A percentile compares a stretch with the other conserved stretches of the same genome.
phyloP scores from a whole-genome alignment of 2,329 filamentous ascomycete genomes.

The Fusarium gaditjirri region DNA sequence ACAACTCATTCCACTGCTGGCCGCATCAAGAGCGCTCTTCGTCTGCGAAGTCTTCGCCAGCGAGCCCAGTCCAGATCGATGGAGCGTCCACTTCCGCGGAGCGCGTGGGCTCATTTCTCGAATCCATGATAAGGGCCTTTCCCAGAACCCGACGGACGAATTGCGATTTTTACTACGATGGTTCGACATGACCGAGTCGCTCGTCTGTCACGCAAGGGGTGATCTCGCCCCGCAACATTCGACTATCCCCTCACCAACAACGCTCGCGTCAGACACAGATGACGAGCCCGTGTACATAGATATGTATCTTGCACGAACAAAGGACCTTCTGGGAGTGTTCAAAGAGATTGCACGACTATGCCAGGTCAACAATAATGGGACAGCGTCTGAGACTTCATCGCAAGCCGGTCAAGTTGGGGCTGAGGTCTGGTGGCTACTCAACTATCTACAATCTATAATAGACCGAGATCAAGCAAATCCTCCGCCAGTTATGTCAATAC shows the following conservation, averaged over 20 bases:
- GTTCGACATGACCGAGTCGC: slow-evolving; percentile 35
- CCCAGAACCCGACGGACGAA: slow-evolving; percentile 19
- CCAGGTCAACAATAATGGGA: not conserved
- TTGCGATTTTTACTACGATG: slow-evolving; percentile 28
- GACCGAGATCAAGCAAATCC: slow-evolving; percentile 16
- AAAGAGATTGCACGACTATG: slow-evolving; percentile 30
- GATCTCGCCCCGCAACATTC: slow-evolving; percentile 26
- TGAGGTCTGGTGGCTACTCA: slow-evolving; percentile 22
- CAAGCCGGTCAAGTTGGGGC: not conserved
- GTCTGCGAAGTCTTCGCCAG: slow-evolving; percentile 35
- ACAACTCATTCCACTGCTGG: slow-evolving; percentile 21
- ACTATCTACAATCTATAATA: slow-evolving; percentile 23
- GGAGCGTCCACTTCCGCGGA: slow-evolving; percentile 34
- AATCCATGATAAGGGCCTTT: slow-evolving; percentile 16
- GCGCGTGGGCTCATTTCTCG: slow-evolving; percentile 25
- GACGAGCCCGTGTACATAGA: slow-evolving; percentile 30
- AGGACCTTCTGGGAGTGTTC: slow-evolving; percentile 22
- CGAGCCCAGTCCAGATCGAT: slow-evolving; percentile 30
- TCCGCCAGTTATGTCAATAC: slow-evolving; percentile 27
- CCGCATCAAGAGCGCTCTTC: slow-evolving; percentile 22
- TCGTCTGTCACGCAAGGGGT: slow-evolving; percentile 27
- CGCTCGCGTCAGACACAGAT: slow-evolving; percentile 1
- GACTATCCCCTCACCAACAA: slow-evolving; percentile 25
- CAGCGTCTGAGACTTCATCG: not conserved
- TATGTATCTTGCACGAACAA: slow-evolving; percentile 32